Percentiles rank a stretch among this genome's conserved stretches.
phyloP scores from a whole-genome alignment of 768 basidiomycete species.

The Rubroboletus pulcherrimus region DNA sequence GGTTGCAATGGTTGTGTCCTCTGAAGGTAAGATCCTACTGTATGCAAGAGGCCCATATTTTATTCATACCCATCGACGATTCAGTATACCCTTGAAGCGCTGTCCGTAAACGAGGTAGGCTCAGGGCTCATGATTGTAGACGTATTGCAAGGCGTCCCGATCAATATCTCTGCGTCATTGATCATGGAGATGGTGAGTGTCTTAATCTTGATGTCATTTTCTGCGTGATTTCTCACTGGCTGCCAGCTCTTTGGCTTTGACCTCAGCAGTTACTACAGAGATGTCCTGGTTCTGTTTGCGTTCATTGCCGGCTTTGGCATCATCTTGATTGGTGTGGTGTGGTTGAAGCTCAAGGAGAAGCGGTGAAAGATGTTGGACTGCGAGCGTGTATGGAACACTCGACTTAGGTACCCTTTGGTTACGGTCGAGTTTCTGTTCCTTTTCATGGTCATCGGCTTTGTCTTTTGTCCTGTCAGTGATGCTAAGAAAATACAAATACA shows the following conservation, averaged over 20 bases:
- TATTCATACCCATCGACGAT: background rate
- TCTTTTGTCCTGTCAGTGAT: background rate
- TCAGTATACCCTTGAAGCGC: conserved; percentile 70
- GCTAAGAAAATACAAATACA: background rate
- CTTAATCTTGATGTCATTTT: background rate
- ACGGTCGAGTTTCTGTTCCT: background rate
- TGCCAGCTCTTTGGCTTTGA: conserved; percentile 82
- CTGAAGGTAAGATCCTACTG: conserved; percentile 45
- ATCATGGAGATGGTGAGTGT: conserved; percentile 78
- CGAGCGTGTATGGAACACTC: background rate
- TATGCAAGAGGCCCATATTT: background rate
- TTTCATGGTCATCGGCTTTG: background rate
- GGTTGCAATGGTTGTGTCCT: conserved; percentile 90
- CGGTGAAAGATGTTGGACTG: conserved; percentile 38
- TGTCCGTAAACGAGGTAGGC: conserved; percentile 88
- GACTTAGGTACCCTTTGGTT: background rate
- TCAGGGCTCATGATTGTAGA: conserved; percentile 85
- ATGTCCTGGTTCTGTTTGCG: conserved; percentile 82
- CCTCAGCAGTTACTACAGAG: conserved; percentile 77
- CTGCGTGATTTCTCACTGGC: background rate
- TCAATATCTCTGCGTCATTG: conserved; percentile 72
- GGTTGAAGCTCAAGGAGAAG: conserved; percentile 72
- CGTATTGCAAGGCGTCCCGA: conserved; percentile 73
- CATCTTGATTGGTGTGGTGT: conserved; percentile 71
- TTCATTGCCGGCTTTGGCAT: conserved; percentile 80